Evolutionary conservation across 139 green algal genomes (phyloP).

Genomic region (Chlorella sp.): DNA sequence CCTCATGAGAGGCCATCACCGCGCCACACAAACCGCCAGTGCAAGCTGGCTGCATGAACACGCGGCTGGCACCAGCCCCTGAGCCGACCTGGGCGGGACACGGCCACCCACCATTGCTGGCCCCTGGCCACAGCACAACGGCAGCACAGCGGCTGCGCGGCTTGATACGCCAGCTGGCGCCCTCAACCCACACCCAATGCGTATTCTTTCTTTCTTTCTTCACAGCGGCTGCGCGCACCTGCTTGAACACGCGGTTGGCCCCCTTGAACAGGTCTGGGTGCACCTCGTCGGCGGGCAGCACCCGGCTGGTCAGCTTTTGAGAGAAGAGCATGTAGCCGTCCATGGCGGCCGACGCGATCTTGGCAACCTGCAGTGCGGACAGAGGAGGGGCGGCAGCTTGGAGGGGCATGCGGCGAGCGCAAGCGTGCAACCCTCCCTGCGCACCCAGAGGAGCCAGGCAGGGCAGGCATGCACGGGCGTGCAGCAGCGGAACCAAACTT

Average conservation of each 20-base stretch:
- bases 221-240: no score
- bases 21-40: no score
- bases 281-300: slow-evolving; percentile 55
- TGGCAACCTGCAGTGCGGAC: slow-evolving; percentile 68
- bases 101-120: neutral
- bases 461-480: no score
- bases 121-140: neutral
- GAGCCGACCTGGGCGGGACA: no score
- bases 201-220: no score
- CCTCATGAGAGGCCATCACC: no score
- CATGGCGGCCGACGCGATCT: slow-evolving; percentile 88
- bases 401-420: no score
- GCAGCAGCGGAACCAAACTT: no score
- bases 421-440: no score
- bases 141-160: neutral
- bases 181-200: no score
- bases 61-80: neutral
- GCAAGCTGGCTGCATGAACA: neutral
- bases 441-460: no score
- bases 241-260: slow-evolving; percentile 77
- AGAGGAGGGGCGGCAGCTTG: neutral
- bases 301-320: slow-evolving; percentile 59
- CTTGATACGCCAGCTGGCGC: no score
- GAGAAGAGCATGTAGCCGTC: slow-evolving; percentile 92
- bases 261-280: slow-evolving; percentile 84